Evolutionary conservation across 2,329 filamentous ascomycete species (phyloP), one percentile per base, ranked within the genome.

Genomic region (Diaporthe citrichinensis): DNA sequence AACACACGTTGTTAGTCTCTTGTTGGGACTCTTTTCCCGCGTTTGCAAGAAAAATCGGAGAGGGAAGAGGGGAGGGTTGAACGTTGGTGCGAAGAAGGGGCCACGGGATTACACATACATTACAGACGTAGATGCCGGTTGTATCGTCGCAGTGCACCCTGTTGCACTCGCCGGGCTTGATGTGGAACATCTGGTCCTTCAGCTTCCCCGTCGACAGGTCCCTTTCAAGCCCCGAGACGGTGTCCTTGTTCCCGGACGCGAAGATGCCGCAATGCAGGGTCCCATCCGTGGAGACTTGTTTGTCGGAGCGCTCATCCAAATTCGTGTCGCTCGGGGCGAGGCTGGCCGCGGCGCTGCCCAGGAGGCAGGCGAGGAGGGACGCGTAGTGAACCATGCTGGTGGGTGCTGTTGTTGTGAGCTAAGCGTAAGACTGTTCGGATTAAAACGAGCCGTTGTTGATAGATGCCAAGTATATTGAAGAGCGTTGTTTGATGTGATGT

Each of bases 61-160:
- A 12, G 31, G 34, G 46, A 8, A 4, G 65, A 5, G 25, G 44
- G 14, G 12, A 36, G 10, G 20, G 10, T 9, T 2, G 31, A 15
- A 20, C 17, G 3, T n/a, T 4, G 39, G 5, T 15, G 36, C 3
- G 41, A 28, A 20, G 14, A 34, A 65, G 9, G 28, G 5, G 20
- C 20, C n/a, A 65, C 3, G 61, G 41, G 3, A 34, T 23, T 23
- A 28, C 1, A 72, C 72, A 10, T 68, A 76, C 75, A 58, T 76
- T 76, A 25, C 75, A 76, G 7, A 75, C 68, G n/a, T 75, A 76
- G 1, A 76, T 34, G 6, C 46, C 75, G 4, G 53, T 75, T 5
- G 75, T 75, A 2, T 75, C 73, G 59, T 51, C 69, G 15, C 75
- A 76, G 15, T 71, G 68, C 2, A 75, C 65, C n/a, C 75, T 71